Percentiles rank a stretch among this genome's conserved stretches.
Conservation (phyloP, 495 filamentous ascomycete species). For the Neurospora sp. region DNA sequence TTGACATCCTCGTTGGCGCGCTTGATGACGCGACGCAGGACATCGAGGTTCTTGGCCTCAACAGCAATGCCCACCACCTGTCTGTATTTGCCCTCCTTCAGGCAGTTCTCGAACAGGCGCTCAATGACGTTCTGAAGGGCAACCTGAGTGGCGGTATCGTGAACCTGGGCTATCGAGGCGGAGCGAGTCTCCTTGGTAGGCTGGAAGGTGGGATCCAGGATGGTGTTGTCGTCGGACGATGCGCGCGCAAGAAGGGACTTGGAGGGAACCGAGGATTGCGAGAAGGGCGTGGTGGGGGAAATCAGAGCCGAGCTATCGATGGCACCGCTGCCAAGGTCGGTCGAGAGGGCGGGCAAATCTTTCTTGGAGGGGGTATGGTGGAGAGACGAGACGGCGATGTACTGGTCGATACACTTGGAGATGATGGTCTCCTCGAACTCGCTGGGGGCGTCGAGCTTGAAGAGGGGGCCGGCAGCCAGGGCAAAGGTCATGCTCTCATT, state of each 20-base stretch:
- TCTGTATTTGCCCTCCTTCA: constrained; percentile 75
- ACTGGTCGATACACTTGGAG: constrained; percentile 95
- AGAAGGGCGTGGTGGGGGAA: constrained; percentile 88
- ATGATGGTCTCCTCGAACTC: constrained; percentile 99
- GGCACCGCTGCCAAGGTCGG: constrained; percentile 58
- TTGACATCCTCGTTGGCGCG: constrained; percentile 71
- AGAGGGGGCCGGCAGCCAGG: constrained; percentile 86
- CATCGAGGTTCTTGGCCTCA: constrained; percentile 85
- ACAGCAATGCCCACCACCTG: constrained; percentile 99
- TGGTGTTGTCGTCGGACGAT: constrained; percentile 54
- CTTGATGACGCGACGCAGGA: constrained; percentile 79
- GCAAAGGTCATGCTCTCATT: constrained; percentile 99
- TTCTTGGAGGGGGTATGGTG: constrained; percentile 46
- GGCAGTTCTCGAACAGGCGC: constrained; percentile 83
- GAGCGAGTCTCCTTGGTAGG: constrained; percentile 42
- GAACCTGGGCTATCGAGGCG: constrained; percentile 33
- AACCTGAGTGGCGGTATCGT: constrained; percentile 44
- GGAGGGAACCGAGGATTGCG: constrained; percentile 78
- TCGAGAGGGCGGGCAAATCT: constrained; percentile 56
- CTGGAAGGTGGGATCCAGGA: constrained; percentile 45
- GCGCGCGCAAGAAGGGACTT: constrained; percentile 77
- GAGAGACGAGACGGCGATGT: constrained; percentile 74
- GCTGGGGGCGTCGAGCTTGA: constrained; percentile 80
- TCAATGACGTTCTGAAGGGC: constrained; percentile 76
- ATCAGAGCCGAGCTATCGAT: constrained; percentile 54